Conservation (phyloP, 2,329 filamentous ascomycete genomes). For the Scedosporium boydii region DNA sequence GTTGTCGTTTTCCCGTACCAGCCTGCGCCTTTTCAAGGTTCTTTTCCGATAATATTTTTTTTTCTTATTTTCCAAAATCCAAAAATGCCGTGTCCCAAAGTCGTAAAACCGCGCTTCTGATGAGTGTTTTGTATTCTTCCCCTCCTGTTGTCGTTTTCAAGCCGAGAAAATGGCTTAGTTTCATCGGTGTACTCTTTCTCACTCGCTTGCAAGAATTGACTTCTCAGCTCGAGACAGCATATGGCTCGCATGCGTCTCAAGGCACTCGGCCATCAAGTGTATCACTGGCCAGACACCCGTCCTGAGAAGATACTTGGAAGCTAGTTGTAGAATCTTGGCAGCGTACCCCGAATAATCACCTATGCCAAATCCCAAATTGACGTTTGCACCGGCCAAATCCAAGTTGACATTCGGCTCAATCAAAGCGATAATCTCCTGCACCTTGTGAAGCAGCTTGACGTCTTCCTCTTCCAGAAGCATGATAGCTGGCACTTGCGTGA, state of each 20-base stretch:
- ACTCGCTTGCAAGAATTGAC: conserved; percentile 20
- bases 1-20: not conserved
- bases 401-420: conserved; percentile 72
- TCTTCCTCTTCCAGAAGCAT: conserved; percentile 92
- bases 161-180: no score
- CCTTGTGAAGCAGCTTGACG: conserved; percentile 71
- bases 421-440: conserved; percentile 66
- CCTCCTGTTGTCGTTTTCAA: no score
- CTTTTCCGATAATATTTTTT: not conserved
- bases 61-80: not conserved
- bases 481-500: conserved; percentile 70
- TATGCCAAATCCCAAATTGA: conserved; percentile 45
- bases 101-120: not conserved
- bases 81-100: not conserved
- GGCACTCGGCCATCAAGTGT: conserved; percentile 43
- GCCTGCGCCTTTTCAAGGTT: not conserved
- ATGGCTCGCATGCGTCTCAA: conserved; percentile 44
- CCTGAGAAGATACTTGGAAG: conserved; percentile 79
- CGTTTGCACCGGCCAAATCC: conserved; percentile 34
- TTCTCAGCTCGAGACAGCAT: conserved; percentile 43
- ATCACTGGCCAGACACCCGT: conserved; percentile 75
- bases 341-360: conserved; percentile 66
- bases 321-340: conserved; percentile 73
- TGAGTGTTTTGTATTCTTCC: not conserved
- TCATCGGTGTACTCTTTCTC: not conserved